phyloP scores from a whole-genome alignment of 805 yeast species.

The Blastobotrys mokoenaii region DNA sequence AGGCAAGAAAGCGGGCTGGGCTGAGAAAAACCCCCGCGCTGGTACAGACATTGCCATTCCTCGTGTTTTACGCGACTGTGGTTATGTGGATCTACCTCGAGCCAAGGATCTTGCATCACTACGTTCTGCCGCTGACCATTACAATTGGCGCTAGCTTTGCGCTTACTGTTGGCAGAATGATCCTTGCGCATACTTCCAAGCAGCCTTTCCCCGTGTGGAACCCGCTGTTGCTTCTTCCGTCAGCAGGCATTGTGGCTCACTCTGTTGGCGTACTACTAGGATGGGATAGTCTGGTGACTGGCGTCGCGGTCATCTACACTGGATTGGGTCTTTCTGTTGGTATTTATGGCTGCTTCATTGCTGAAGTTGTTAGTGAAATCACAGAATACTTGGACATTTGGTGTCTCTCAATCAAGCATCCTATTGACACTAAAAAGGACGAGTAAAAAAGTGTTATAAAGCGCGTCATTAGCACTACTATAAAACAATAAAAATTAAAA shows the following conservation, averaged over 20 bases:
- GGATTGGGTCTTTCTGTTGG: slow-evolving; percentile 70
- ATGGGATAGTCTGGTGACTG: slow-evolving; percentile 33
- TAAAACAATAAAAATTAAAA: slow-evolving; percentile 6
- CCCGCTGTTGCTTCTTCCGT: slow-evolving; percentile 52
- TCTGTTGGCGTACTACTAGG: slow-evolving; percentile 14
- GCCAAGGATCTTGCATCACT: slow-evolving; percentile 34
- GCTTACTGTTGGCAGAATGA: slow-evolving; percentile 83
- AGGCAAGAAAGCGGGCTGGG: slow-evolving; percentile 33
- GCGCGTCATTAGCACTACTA: background rate
- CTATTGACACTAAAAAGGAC: slow-evolving; percentile 11
- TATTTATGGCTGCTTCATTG: slow-evolving; percentile 62
- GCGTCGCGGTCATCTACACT: slow-evolving; percentile 50
- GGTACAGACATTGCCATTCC: slow-evolving; percentile 60
- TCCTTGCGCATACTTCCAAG: slow-evolving; percentile 73
- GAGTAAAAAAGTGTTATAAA: background rate
- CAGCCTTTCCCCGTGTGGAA: slow-evolving; percentile 66
- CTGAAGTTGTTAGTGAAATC: slow-evolving; percentile 72
- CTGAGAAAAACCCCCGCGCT: slow-evolving; percentile 31
- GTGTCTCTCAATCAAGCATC: slow-evolving; percentile 66
- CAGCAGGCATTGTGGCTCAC: slow-evolving; percentile 27
- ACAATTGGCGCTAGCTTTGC: slow-evolving; percentile 73
- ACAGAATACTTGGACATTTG: slow-evolving; percentile 75
- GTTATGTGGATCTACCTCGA: slow-evolving; percentile 38
- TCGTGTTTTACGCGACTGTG: slow-evolving; percentile 45
- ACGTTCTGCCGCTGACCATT: slow-evolving; percentile 47